Evolutionary conservation across 1,284 basidiomycete species (phyloP), one percentile per base, ranked within the genome.

Genomic region (Tylopilus orsonianus): DNA sequence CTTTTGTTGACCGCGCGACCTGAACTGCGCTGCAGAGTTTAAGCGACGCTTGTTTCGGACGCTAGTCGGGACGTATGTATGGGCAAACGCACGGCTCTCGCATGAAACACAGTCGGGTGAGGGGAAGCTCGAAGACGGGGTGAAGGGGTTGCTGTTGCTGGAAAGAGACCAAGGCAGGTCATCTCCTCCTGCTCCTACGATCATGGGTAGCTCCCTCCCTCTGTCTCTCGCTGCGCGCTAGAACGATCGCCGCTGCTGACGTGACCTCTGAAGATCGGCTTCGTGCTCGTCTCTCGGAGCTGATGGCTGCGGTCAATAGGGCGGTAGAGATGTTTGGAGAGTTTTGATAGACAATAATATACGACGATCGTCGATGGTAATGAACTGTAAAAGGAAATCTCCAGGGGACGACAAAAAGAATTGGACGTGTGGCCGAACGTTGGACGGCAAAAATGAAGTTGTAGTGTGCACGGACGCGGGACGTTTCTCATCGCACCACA

Each of bases 101-200:
- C 52, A 55, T 2, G 67, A 65, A 27, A 43, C 44, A 12, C 39
- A 51, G 26, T n/a, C 23, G 1, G 52, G 53, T 0, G 51, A 64
- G 13, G 47, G 29, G 0, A 33, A 30, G 20, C 55, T 71, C 4
- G 46, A 47, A 13, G 43, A 46, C 7, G 59, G 54, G 6, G 56
- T 71, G 38, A 55, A 58, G 20, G 53, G 14, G 0, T 29, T 73
- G 44, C 20, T 60, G 27, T 43, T 52, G 36, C 50, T 52, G 7
- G 64, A 68, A 46, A 49, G 56, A 45, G 70, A 74, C 52, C 71
- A 73, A 74, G 70, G 70, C 71, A 72, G 61, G 72, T 74, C 55
- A 37, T 59, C 59, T 63, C 52, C 34, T 29, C 38, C 43, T 18
- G 34, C 45, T 24, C 33, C 13, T 32, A 56, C 54, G 30, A 34